Percentiles rank a stretch among this genome's conserved stretches.
Evolutionary conservation across 192 early-diverging fungal genomes (phyloP).

Genomic region (Anaeromyces robustus): DNA sequence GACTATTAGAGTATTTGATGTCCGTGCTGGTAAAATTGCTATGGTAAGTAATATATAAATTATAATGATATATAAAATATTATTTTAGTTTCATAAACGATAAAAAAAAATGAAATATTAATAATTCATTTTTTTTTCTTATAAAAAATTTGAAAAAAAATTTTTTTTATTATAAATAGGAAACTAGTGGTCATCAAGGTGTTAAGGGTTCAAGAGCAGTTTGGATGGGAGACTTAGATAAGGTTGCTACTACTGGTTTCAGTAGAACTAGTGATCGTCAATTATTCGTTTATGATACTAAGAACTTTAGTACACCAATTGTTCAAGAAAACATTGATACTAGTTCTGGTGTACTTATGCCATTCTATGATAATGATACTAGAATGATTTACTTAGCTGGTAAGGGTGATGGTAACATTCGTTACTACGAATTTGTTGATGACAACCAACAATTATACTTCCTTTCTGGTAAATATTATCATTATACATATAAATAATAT

Average conservation of each 20-base stretch:
- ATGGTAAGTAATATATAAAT: constrained; percentile 4
- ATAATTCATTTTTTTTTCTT: no score
- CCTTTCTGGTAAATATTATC: constrained; percentile 28
- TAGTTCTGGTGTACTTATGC: constrained; percentile 90
- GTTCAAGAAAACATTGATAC: constrained; percentile 69
- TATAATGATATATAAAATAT: no score
- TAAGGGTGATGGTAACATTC: constrained; percentile 90
- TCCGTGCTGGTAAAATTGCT: constrained; percentile 68
- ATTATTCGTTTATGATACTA: constrained; percentile 73
- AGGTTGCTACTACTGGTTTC: constrained; percentile 87
- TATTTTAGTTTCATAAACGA: no score
- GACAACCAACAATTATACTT: constrained; percentile 64
- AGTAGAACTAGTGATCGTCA: constrained; percentile 88
- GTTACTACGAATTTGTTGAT: constrained; percentile 95
- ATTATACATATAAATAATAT: not conserved
- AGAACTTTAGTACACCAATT: constrained; percentile 47
- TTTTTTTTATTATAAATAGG: constrained; percentile 12
- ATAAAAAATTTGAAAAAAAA: no score
- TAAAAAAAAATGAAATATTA: no score
- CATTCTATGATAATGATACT: constrained; percentile 83
- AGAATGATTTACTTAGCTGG: constrained; percentile 55
- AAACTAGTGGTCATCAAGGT: constrained; percentile 75
- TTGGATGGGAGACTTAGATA: constrained; percentile 68
- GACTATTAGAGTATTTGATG: constrained; percentile 85
- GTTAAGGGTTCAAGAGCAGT: constrained; percentile 89